phyloP scores from a whole-genome alignment of 176 grass and related monocot species.

The Eremochloa ophiuroides region DNA sequence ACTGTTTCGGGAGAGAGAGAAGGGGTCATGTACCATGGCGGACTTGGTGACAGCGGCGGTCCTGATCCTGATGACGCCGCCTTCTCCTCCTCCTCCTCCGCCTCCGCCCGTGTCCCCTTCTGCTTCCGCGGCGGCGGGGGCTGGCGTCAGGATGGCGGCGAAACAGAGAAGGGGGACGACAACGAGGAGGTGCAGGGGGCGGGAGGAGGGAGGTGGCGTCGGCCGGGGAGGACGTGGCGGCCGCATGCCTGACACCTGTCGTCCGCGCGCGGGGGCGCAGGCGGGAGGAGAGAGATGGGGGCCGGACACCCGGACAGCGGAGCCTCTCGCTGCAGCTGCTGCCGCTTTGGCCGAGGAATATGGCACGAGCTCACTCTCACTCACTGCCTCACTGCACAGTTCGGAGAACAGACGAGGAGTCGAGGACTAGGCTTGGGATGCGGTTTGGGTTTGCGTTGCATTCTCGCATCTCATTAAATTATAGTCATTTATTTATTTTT shows the following conservation, averaged over 20 bases:
- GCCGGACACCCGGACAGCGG: no score
- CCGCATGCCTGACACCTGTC: conserved; percentile 28
- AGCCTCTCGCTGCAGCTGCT: no score
- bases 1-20: not conserved
- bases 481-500: no score
- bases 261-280: not conserved
- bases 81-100: not conserved
- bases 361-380: not conserved
- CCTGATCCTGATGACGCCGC: not conserved
- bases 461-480: no score
- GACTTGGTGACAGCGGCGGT: not conserved
- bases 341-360: not conserved
- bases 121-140: not conserved
- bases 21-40: not conserved
- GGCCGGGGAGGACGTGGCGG: not conserved
- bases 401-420: no score
- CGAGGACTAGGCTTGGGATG: no score
- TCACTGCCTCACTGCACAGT: no score
- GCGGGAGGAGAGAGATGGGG: not conserved
- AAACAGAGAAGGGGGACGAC: not conserved
- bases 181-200: not conserved
- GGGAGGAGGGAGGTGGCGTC: not conserved
- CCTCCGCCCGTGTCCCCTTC: not conserved
- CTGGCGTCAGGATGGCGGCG: not conserved
- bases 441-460: no score